These are phyloP conservation scores for Hibiscus mutabilis DNA, from an alignment of 345 rosid species.

Conservation along the genomic window DNA sequence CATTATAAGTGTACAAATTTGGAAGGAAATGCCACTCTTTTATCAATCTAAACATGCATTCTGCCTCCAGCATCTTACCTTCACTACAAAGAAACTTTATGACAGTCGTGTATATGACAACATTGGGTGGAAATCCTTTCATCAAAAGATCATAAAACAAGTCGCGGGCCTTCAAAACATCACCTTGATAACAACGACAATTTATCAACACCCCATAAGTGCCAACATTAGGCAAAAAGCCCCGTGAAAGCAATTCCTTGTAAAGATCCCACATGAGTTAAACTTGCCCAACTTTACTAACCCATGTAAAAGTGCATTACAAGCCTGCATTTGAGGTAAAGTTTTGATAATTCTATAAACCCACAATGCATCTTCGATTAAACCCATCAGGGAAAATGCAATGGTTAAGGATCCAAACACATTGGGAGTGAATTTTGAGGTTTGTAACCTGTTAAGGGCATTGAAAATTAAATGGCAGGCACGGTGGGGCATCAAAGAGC, in stretches of 20 bases:
- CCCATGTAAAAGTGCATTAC: conserved; percentile 47
- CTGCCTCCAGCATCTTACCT: conserved; percentile 39
- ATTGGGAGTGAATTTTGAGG: conserved; percentile 23
- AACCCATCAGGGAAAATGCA: conserved; percentile 46
- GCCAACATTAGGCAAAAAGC: conserved; percentile 46
- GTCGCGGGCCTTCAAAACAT: conserved; percentile 28
- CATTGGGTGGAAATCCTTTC: conserved; percentile 44
- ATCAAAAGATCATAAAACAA: conserved; percentile 42
- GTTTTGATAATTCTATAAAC: conserved; percentile 32
- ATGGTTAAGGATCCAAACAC: conserved; percentile 47
- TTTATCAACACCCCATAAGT: conserved; percentile 52
- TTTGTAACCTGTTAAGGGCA: conserved; percentile 30
- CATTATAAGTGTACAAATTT: conserved; percentile 48
- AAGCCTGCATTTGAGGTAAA: conserved; percentile 42
- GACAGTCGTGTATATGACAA: conserved; percentile 41
- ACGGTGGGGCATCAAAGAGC: conserved; percentile 23
- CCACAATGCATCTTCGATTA: conserved; percentile 52
- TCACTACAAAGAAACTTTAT: conserved; percentile 45
- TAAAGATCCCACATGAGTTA: conserved; percentile 45
- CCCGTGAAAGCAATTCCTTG: conserved; percentile 34
- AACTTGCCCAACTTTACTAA: conserved; percentile 36
- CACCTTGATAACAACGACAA: conserved; percentile 48
- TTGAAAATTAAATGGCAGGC: conserved; percentile 28
- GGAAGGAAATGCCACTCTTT: conserved; percentile 33
- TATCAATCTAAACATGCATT: conserved; percentile 35